Evolutionary conservation across 495 filamentous ascomycete species (phyloP), one percentile per base, ranked within the genome.

Genomic region (Letharia columbiana): DNA sequence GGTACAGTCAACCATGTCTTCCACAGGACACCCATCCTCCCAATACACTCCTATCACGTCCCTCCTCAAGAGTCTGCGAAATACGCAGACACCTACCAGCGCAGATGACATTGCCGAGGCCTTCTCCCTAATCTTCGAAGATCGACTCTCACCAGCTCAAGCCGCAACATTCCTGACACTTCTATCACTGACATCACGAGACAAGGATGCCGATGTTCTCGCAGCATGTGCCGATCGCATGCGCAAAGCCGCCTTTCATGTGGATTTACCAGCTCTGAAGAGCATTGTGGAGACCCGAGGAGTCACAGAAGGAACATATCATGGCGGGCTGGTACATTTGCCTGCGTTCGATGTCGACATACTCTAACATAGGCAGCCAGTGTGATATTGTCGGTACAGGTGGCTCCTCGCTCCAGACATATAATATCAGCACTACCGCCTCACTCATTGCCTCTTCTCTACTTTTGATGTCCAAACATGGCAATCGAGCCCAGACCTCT

Each of bases 351-450:
- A 37, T 57, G 33, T 37, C 10, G 33, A 5, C 54, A 37, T 57
- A 20, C 54, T 57, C 54, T 57, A 57, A 57, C 33, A 33, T 35
- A 37, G 31, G 8, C 33, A 18, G 54, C 33, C 54, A 57, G 88
- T 93, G 92, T 76, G 95, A 99, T 75, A 96, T 99, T 71, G 95
- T 98, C 57, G 95, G 95, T 71, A 99, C 95, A 18, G 95, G 95
- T 61, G 95, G 95, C 73, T 94, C 98, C 78, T 88, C 89, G 42
- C 91, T 97, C 80, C 89, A 91, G 74, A 99, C 95, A 28, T 98
- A 96, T 85, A 99, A 99, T 75, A 91, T 99, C 74, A 91, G 87
- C 69, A 98, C 94, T 5, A 96, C 93, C 10, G 84, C 95, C 6
- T 96, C 92, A 8, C 96, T 99, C 71, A 81, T 99, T 56, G 92